Conservation (phyloP, 1,139 yeast genomes). For the Debaryomyces subglobosus region DNA sequence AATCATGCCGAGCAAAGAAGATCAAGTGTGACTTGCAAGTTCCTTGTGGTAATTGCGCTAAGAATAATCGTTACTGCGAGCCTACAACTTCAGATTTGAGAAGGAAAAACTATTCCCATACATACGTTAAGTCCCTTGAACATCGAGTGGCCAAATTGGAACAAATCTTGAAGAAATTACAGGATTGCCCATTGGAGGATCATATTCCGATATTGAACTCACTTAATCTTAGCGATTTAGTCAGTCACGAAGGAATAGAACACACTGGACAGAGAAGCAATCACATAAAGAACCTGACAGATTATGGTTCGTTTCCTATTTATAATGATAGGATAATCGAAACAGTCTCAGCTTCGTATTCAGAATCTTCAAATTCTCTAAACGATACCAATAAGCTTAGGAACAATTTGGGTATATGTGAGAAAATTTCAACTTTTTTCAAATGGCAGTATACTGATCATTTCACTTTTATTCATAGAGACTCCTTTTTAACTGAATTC, state of each 20-base stretch:
- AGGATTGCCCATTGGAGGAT: conserved; percentile 23
- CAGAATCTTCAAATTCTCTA: conserved; percentile 26
- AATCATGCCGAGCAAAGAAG: conserved; percentile 54
- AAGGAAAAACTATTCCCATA: conserved; percentile 53
- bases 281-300: conserved; percentile 20
- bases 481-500: conserved; percentile 60
- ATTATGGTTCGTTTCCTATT: conserved; percentile 56
- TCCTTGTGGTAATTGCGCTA: conserved; percentile 56
- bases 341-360: conserved; percentile 19
- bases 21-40: conserved; percentile 54
- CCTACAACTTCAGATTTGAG: conserved; percentile 55
- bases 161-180: conserved; percentile 27
- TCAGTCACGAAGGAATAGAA: conserved; percentile 11
- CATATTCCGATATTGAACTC: conserved; percentile 25
- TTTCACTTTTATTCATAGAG: conserved; percentile 63
- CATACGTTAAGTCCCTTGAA: conserved; percentile 47
- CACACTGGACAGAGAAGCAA: neutral
- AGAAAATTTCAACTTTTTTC: conserved; percentile 58
- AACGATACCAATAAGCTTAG: conserved; percentile 27
- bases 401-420: conserved; percentile 46
- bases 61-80: conserved; percentile 49
- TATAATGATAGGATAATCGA: conserved; percentile 39
- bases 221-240: conserved; percentile 18
- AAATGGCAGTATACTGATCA: conserved; percentile 69
- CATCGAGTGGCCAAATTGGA: conserved; percentile 28